Evolutionary conservation across 2,329 filamentous ascomycete species (phyloP).

Genomic region (Graphilbum fragrans): DNA sequence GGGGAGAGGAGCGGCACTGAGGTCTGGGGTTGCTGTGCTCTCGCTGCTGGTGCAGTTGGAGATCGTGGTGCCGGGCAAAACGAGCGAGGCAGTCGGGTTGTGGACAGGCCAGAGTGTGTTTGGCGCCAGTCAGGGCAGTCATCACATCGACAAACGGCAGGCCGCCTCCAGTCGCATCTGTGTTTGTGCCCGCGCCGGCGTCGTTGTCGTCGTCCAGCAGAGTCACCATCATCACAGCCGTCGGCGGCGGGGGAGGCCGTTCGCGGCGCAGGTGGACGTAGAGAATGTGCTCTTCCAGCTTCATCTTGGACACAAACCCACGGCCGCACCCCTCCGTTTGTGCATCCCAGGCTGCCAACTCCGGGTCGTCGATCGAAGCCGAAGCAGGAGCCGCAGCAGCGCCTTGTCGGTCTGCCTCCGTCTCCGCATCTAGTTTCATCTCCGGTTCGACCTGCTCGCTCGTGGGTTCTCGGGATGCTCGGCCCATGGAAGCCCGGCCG

Average conservation of each 20-base stretch:
- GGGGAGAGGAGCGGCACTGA: background rate
- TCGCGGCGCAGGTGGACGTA: slow-evolving; percentile 62
- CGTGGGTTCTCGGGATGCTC: background rate
- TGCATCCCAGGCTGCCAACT: slow-evolving; percentile 49
- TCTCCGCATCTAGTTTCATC: background rate
- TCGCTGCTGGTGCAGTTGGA: slow-evolving; percentile 30
- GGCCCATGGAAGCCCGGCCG: background rate
- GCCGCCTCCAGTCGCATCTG: slow-evolving; percentile 21
- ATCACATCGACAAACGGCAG: slow-evolving; percentile 8
- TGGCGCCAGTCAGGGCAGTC: slow-evolving; percentile 20
- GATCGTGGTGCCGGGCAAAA: slow-evolving; percentile 38
- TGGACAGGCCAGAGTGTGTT: slow-evolving; percentile 31
- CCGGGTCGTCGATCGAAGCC: slow-evolving; percentile 21
- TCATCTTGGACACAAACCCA: slow-evolving; percentile 63
- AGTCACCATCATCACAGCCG: background rate
- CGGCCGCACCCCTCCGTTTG: slow-evolving; percentile 56
- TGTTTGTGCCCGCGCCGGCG: background rate
- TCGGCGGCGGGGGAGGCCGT: slow-evolving; percentile 21
- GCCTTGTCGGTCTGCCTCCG: background rate
- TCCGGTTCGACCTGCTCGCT: background rate
- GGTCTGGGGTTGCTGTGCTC: slow-evolving; percentile 13
- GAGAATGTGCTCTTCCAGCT: slow-evolving; percentile 73
- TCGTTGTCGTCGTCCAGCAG: slow-evolving; percentile 13
- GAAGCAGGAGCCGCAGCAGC: background rate
- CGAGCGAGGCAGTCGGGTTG: slow-evolving; percentile 27